Conservation (phyloP, 805 yeast species). For the Barnettozyma sucrosica region DNA sequence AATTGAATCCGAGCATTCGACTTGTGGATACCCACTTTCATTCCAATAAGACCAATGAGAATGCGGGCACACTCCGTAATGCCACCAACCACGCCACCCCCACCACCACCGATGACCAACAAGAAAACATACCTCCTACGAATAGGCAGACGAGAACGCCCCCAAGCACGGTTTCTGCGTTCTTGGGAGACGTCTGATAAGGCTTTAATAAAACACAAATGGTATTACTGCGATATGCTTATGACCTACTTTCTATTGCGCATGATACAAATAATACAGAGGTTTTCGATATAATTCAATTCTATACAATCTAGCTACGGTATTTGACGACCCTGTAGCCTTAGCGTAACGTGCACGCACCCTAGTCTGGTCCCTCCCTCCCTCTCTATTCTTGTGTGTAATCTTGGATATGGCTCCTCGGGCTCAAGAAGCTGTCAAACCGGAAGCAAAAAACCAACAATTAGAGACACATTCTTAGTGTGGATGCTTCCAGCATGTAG, state of each 20-base stretch:
- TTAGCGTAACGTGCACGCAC: too few relatives aligned
- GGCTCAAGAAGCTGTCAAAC: too few relatives aligned
- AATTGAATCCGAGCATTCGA: constrained; percentile 3
- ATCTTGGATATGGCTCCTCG: too few relatives aligned
- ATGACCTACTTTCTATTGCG: neutral
- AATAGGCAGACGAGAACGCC: neutral
- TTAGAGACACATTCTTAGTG: too few relatives aligned
- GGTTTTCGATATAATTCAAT: neutral
- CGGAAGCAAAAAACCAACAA: too few relatives aligned
- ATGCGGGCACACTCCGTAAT: neutral
- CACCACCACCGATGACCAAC: neutral
- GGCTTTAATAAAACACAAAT: too few relatives aligned
- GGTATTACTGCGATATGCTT: neutral
- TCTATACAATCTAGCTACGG: neutral
- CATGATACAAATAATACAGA: neutral
- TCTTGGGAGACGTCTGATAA: neutral
- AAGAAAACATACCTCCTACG: neutral
- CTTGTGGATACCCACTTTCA: constrained; percentile 4
- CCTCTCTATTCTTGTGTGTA: too few relatives aligned
- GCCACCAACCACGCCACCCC: neutral
- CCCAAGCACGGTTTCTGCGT: constrained; percentile 7
- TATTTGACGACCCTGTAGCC: too few relatives aligned
- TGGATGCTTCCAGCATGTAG: too few relatives aligned
- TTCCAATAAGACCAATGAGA: constrained; percentile 1
- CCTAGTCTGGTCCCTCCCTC: too few relatives aligned